Conservation (phyloP, 257 asterid species). For the Fraxinus excelsior region DNA sequence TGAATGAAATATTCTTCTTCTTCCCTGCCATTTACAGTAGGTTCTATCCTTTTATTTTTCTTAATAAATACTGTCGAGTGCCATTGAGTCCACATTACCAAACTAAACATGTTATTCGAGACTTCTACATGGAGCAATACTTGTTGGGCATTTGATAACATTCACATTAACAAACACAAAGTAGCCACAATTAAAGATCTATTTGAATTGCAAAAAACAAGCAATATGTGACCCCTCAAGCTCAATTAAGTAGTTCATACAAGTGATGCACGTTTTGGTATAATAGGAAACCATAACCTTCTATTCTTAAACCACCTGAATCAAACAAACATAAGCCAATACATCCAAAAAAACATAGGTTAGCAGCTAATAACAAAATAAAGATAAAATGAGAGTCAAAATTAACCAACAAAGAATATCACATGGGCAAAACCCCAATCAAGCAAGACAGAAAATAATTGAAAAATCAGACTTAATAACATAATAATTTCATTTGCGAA, state of each 20-base stretch:
- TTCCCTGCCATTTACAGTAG: no score
- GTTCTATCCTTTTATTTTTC: no score
- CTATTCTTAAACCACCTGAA: background rate
- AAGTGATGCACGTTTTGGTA: background rate
- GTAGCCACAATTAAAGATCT: background rate
- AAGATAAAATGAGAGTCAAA: conserved; percentile 2
- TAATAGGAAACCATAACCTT: background rate
- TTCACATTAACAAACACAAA: background rate
- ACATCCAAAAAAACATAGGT: conserved; percentile 5
- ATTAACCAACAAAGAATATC: background rate
- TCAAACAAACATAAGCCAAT: background rate
- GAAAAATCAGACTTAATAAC: background rate
- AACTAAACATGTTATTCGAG: background rate
- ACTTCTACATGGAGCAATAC: background rate
- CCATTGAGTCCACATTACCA: background rate
- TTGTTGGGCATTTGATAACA: background rate
- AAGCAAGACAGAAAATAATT: conserved; percentile 7
- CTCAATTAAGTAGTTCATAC: conserved; percentile 4
- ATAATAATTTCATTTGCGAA: background rate
- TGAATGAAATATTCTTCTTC: no score
- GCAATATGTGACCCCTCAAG: conserved; percentile 14
- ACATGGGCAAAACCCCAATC: background rate
- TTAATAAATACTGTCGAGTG: background rate
- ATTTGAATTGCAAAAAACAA: background rate
- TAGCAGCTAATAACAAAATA: conserved; percentile 7